A percentile compares a stretch with the other conserved stretches of the same genome.
Conservation (phyloP, 164 flowering plant genomes). For the Akebia trifoliata region DNA sequence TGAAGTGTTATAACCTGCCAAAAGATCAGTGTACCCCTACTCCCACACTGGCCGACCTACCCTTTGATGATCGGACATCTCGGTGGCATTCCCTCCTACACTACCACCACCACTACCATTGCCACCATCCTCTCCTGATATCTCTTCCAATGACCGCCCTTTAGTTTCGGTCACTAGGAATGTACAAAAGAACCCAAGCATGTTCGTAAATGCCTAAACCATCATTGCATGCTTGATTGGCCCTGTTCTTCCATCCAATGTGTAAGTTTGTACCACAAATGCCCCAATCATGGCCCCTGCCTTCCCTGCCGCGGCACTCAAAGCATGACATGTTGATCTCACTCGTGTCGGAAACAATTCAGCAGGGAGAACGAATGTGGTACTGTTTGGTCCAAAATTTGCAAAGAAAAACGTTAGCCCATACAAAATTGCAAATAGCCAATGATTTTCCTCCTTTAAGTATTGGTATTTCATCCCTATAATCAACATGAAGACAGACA, state of each 20-base stretch:
- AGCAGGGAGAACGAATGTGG: constrained; percentile 56
- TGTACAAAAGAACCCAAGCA: constrained; percentile 47
- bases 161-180: constrained; percentile 51
- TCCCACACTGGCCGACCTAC: too few species aligned
- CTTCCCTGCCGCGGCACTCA: constrained; percentile 54
- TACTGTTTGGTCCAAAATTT: constrained; percentile 54
- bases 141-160: constrained; percentile 54
- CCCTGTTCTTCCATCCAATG: constrained; percentile 8
- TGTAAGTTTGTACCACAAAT: constrained; percentile 36
- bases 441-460: constrained; percentile 14
- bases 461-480: constrained; percentile 37
- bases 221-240: constrained; percentile 36
- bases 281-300: constrained; percentile 56
- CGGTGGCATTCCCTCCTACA: not conserved
- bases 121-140: constrained; percentile 54
- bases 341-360: constrained; percentile 54
- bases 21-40: too few species aligned
- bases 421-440: constrained; percentile 33
- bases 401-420: constrained; percentile 57
- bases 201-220: constrained; percentile 33
- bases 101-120: not conserved
- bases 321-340: constrained; percentile 55
- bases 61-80: too few species aligned
- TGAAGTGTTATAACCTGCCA: too few species aligned
- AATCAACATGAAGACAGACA: constrained; percentile 41